Evolutionary conservation across 768 basidiomycete genomes (phyloP).

Genomic region (Crucibulum laeve): DNA sequence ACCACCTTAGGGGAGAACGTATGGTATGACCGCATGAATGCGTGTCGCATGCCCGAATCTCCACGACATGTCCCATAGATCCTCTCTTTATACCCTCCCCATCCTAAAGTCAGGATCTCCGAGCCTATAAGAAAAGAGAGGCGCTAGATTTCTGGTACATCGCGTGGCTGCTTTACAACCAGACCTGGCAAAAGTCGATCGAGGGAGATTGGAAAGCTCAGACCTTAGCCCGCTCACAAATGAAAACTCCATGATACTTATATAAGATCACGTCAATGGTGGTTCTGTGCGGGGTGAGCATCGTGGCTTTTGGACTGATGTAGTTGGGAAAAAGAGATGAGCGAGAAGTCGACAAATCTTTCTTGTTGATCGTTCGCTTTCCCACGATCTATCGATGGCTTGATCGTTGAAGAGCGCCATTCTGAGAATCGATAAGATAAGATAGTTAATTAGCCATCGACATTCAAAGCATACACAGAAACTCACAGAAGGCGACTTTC

Average conservation of each 20-base stretch:
- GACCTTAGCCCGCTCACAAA: conserved; percentile 67
- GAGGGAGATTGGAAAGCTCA: conserved; percentile 51
- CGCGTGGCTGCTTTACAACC: conserved; percentile 40
- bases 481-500: too few species aligned
- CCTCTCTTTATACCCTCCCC: conserved; percentile 21
- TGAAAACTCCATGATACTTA: conserved; percentile 12
- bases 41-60: conserved; percentile 31
- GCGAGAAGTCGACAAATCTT: not conserved
- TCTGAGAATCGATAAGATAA: too few species aligned
- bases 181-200: conserved; percentile 50
- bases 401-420: too few species aligned
- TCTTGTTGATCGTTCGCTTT: not conserved
- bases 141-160: conserved; percentile 50
- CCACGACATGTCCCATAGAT: conserved; percentile 41
- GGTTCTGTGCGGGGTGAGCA: conserved; percentile 46
- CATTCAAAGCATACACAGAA: too few species aligned
- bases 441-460: too few species aligned
- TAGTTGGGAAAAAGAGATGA: conserved; percentile 1
- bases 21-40: conserved; percentile 9
- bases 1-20: conserved; percentile 2
- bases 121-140: conserved; percentile 15
- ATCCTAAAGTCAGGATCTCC: conserved; percentile 28
- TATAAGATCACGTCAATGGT: conserved; percentile 1
- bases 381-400: not conserved
- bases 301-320: conserved; percentile 48